Evolutionary conservation across 345 rosid genomes (phyloP).

Genomic region (Xanthoceras sorbifolium): DNA sequence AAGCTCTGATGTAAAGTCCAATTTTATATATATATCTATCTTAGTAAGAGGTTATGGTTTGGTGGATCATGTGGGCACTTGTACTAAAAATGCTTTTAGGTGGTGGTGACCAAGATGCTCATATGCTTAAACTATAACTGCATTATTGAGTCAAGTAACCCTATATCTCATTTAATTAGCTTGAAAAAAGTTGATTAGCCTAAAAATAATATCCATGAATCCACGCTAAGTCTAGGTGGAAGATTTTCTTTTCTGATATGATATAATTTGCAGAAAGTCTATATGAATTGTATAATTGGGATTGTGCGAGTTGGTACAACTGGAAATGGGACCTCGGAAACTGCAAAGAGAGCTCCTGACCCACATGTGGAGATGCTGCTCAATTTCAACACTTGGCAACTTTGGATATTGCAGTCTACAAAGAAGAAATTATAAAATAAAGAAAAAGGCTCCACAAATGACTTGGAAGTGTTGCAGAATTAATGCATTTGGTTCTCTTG

Average conservation of each 20-base stretch:
- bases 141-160: slow-evolving; percentile 35
- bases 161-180: slow-evolving; percentile 20
- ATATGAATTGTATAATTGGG: slow-evolving; percentile 19
- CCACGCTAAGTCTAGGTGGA: slow-evolving; percentile 31
- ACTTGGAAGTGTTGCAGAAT: slow-evolving; percentile 30
- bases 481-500: slow-evolving; percentile 37
- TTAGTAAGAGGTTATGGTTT: slow-evolving; percentile 7
- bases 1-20: slow-evolving; percentile 7
- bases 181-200: slow-evolving; percentile 17
- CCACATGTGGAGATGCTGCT: slow-evolving; percentile 46
- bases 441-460: slow-evolving; percentile 18
- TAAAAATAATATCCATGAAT: slow-evolving; percentile 25
- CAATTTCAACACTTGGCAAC: slow-evolving; percentile 39
- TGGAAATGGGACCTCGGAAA: slow-evolving; percentile 48
- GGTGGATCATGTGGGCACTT: slow-evolving; percentile 31
- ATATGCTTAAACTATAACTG: slow-evolving; percentile 14
- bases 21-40: neutral
- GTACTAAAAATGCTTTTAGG: slow-evolving; percentile 24
- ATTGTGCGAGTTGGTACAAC: slow-evolving; percentile 24
- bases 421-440: neutral
- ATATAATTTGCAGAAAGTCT: slow-evolving; percentile 24
- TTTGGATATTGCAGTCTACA: neutral
- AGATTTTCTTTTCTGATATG: slow-evolving; percentile 29
- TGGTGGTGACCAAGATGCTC: slow-evolving; percentile 17
- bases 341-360: slow-evolving; percentile 28